phyloP scores from a whole-genome alignment of 768 basidiomycete species.

The Pleurotus tuoliensis region DNA sequence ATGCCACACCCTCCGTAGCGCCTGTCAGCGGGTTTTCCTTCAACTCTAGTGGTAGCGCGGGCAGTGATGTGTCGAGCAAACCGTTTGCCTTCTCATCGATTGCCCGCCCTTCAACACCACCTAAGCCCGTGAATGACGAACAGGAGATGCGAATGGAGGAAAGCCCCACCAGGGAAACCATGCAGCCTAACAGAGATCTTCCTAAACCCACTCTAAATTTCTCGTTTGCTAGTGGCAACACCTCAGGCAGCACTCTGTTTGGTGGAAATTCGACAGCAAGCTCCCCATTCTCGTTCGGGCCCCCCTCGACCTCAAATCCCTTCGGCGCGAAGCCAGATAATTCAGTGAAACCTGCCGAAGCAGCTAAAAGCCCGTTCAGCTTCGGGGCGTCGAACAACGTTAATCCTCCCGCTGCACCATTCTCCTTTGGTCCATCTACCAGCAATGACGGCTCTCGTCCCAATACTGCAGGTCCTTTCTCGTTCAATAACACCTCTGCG shows the following conservation, averaged over 20 bases:
- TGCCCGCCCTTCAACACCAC: constrained; percentile 60
- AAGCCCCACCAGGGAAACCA: constrained; percentile 62
- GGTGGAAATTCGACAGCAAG: constrained; percentile 31
- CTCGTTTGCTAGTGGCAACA: not conserved
- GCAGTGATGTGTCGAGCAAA: constrained; percentile 43
- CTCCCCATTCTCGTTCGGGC: constrained; percentile 46
- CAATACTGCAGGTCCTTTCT: not conserved
- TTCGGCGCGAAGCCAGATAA: constrained; percentile 29
- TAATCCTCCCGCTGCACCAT: constrained; percentile 25
- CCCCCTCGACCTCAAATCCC: constrained; percentile 27
- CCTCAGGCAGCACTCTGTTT: constrained; percentile 1
- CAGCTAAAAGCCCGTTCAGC: constrained; percentile 18
- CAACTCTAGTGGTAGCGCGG: constrained; percentile 29
- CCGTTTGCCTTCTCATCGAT: constrained; percentile 45
- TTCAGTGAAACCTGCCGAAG: constrained; percentile 19
- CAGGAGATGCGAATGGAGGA: constrained; percentile 80
- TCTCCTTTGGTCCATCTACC: constrained; percentile 36
- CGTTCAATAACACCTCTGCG: constrained; percentile 3
- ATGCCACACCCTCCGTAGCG: constrained; percentile 35
- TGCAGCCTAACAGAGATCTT: constrained; percentile 36
- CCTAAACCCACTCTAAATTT: constrained; percentile 5
- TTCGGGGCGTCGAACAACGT: constrained; percentile 26
- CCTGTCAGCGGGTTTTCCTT: constrained; percentile 43
- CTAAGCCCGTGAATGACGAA: constrained; percentile 43
- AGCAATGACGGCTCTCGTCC: constrained; percentile 1